These are phyloP conservation scores for Tulasnella sp. DNA, from an alignment of 768 basidiomycete species.

Conservation along the genomic window DNA sequence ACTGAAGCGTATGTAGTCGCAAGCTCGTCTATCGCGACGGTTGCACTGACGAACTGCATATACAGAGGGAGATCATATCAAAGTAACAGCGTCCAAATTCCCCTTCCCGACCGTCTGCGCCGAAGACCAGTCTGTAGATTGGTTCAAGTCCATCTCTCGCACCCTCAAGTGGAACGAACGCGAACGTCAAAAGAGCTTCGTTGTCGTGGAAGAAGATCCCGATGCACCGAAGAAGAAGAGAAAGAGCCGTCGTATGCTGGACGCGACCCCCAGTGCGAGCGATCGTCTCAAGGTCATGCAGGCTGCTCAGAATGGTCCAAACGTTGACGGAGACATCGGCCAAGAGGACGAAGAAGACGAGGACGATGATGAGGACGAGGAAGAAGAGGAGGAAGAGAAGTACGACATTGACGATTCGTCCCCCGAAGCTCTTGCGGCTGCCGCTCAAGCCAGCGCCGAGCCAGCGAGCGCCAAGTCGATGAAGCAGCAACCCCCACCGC, in stretches of 20 bases:
- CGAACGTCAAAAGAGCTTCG: constrained; percentile 97
- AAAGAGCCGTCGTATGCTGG: constrained; percentile 22
- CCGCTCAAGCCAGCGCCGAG: neutral
- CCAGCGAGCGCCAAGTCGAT: constrained; percentile 36
- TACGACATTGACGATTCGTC: constrained; percentile 95
- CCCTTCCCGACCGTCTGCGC: constrained; percentile 99
- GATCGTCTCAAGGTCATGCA: constrained; percentile 28
- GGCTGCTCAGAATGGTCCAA: constrained; percentile 31
- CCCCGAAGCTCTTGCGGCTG: constrained; percentile 50
- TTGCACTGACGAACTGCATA: neutral
- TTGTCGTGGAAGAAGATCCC: constrained; percentile 91
- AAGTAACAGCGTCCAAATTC: constrained; percentile 94
- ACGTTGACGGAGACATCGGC: constrained; percentile 47
- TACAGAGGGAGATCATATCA: constrained; percentile 98
- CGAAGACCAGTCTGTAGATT: constrained; percentile 96
- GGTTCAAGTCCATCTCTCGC: constrained; percentile 96
- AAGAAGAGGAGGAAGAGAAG: constrained; percentile 66
- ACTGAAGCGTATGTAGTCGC: constrained; percentile 73
- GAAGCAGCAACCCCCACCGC: constrained; percentile 31
- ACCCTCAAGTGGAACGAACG: constrained; percentile 99
- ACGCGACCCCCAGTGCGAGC: constrained; percentile 26
- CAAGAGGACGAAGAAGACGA: constrained; percentile 54
- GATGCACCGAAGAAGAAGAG: constrained; percentile 44
- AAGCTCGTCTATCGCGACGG: neutral
- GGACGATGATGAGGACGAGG: constrained; percentile 53